Base-by-base conservation (phyloP, 805 yeast species). In the Hanseniaspora occidentalis region DNA sequence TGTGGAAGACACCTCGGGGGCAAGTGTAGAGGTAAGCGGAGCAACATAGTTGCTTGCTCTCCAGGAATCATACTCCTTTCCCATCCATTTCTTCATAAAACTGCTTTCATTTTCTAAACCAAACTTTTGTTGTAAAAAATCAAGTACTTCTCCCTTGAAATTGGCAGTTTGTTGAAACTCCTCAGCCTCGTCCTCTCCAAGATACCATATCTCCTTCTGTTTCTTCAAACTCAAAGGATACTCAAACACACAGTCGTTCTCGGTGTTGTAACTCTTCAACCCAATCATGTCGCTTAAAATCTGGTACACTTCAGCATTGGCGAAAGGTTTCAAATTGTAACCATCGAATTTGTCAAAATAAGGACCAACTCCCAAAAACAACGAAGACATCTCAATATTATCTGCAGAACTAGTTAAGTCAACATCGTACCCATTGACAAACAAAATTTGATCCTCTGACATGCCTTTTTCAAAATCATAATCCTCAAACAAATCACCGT, bases 361-460 rank as follows among this genome's bases (percentile, higher is more conserved):
- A 0, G 96, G 96, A 0, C 97, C 97, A 1, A 69, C 57, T 0
- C 80, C 94, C 31, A 84, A 50, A 55, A 89, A 88, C 8, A 84
- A 50, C 0, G 95, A 86, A 38, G 95, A 64, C 95, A 86, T 86
- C 43, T 85, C 62, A 6, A 79, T 70, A 11, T 42, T 73, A 43
- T 70, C 70, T 16, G 66, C 67, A 42, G 67, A 70, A 1, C 86
- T 82, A 2, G 84, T 70, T 29, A 9, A 29, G 18, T n/a, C 18
- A 29, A 3, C 33, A n/a, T 25, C 29, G 29, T 25, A 25, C 29
- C 33, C 33, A 16, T 29, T 29, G 4, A 29, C 16, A 29, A 29
- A 29, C 3, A 29, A n/a, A n/a, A n/a, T n/a, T n/a, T n/a, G n/a
- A n/a, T n/a, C n/a, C n/a, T 25, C 29, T 13, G 29, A 25, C 11